These are phyloP conservation scores for Sporisorium sorghi DNA, from an alignment of 1,284 basidiomycete genomes.

Conservation along the genomic window DNA sequence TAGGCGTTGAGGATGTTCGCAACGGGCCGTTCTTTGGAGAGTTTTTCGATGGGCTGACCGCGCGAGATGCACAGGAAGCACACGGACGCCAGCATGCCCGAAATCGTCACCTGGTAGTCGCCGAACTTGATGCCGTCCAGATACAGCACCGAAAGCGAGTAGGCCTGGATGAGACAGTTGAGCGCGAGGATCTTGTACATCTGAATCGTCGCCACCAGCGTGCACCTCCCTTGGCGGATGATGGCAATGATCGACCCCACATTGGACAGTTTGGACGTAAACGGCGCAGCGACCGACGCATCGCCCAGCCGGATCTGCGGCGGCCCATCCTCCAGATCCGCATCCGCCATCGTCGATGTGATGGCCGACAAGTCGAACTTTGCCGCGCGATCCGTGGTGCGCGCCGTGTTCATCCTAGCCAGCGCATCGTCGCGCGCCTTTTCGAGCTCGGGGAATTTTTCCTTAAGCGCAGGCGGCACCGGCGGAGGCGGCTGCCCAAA, in stretches of 20 bases:
- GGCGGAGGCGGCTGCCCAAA: constrained; percentile 64
- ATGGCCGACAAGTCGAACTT: constrained; percentile 66
- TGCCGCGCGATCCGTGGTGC: constrained; percentile 54
- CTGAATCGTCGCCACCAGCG: constrained; percentile 67
- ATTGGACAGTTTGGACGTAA: constrained; percentile 65
- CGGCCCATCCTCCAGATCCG: constrained; percentile 66
- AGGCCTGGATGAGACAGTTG: constrained; percentile 68
- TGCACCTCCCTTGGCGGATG: constrained; percentile 67
- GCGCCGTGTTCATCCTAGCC: constrained; percentile 53
- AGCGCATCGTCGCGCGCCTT: constrained; percentile 65
- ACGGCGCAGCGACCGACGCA: constrained; percentile 67
- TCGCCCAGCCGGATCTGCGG: constrained; percentile 69
- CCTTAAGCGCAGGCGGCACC: constrained; percentile 62
- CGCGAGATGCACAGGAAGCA: constrained; percentile 68
- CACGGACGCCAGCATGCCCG: constrained; percentile 61
- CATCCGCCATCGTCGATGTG: constrained; percentile 62
- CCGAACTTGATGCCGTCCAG: constrained; percentile 68
- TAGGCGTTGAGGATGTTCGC: constrained; percentile 65
- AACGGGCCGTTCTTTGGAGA: constrained; percentile 64
- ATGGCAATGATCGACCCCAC: constrained; percentile 61
- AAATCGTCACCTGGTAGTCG: constrained; percentile 68
- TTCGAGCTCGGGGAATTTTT: constrained; percentile 64
- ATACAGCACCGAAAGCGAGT: constrained; percentile 64
- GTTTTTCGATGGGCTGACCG: constrained; percentile 63
- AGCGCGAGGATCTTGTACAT: constrained; percentile 69